Conservation (phyloP, 2,329 filamentous ascomycete species). For the Cladophialophora chaetospira region DNA sequence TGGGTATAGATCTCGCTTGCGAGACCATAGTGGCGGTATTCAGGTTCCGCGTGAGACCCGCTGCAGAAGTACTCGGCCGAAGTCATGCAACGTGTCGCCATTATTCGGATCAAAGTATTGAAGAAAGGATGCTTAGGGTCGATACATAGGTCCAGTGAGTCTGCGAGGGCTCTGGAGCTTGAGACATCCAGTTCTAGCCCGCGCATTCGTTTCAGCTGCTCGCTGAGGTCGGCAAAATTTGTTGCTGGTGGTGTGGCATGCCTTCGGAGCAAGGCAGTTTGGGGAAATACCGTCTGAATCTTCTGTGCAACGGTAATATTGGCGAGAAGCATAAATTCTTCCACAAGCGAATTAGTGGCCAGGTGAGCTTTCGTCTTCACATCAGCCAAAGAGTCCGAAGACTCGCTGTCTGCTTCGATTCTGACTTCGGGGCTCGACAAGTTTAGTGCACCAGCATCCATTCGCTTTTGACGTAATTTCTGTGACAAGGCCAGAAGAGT, state of each 20-base stretch:
- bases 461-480: slow-evolving; percentile 90
- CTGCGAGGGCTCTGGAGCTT: slow-evolving; percentile 88
- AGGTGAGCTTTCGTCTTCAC: slow-evolving; percentile 93
- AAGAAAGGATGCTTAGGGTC: slow-evolving; percentile 87
- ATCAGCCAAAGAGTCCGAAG: slow-evolving; percentile 84
- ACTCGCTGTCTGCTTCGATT: slow-evolving; percentile 83
- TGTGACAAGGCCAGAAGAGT: slow-evolving; percentile 84
- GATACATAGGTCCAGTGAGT: slow-evolving; percentile 82
- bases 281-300: slow-evolving; percentile 88
- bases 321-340: slow-evolving; percentile 99
- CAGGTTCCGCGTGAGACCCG: slow-evolving; percentile 86
- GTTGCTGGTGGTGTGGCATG: slow-evolving; percentile 91
- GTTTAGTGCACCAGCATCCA: slow-evolving; percentile 93
- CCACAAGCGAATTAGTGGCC: slow-evolving; percentile 94
- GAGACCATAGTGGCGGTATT: slow-evolving; percentile 96
- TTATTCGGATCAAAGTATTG: slow-evolving; percentile 95
- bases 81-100: slow-evolving; percentile 99
- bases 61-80: slow-evolving; percentile 98
- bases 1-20: slow-evolving; percentile 98
- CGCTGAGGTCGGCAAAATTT: slow-evolving; percentile 91
- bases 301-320: slow-evolving; percentile 91
- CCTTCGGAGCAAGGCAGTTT: slow-evolving; percentile 89
- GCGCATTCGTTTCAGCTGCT: slow-evolving; percentile 86
- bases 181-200: slow-evolving; percentile 78
- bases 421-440: slow-evolving; percentile 97